Percentiles rank a stretch among this genome's conserved stretches.
These are phyloP conservation scores for Penstemon eatonii DNA, from an alignment of 257 asterid genomes.

Conservation along the genomic window DNA sequence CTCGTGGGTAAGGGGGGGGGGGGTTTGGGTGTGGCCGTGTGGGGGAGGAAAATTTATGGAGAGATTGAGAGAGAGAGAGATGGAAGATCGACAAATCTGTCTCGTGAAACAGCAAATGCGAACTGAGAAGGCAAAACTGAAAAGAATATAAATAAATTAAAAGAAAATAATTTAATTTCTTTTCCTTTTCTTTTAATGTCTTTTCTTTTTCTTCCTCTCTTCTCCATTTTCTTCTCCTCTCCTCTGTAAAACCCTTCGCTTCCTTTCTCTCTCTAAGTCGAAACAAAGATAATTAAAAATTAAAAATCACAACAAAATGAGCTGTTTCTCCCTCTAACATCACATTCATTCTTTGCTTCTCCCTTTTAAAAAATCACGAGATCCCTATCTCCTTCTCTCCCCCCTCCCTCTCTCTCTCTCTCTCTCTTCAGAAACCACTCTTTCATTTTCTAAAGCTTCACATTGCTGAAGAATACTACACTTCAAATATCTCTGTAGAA, in stretches of 20 bases:
- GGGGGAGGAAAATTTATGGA: conserved; percentile 2
- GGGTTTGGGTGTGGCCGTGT: not conserved
- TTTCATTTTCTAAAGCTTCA: conserved; percentile 17
- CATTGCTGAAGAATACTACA: conserved; percentile 30
- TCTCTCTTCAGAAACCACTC: conserved; percentile 28
- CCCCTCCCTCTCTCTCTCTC: conserved; percentile 12
- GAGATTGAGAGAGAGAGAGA: not conserved
- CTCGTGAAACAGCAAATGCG: conserved; percentile 40
- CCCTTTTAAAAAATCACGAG: conserved; percentile 35
- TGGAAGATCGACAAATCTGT: conserved; percentile 26
- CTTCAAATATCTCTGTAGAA: not conserved
- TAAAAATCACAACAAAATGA: not conserved
- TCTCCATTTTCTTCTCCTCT: not conserved
- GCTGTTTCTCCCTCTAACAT: conserved; percentile 32
- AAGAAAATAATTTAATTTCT: conserved; percentile 21
- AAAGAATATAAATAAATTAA: not conserved
- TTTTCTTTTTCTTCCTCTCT: conserved; percentile 4
- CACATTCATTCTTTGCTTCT: conserved; percentile 52
- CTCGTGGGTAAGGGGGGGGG: too few species aligned
- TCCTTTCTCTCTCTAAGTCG: conserved; percentile 36
- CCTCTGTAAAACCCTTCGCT: conserved; percentile 33
- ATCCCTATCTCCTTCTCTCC: conserved; percentile 41
- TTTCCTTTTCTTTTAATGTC: conserved; percentile 1
- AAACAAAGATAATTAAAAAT: not conserved
- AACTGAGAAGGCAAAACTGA: conserved; percentile 22